These are phyloP conservation scores for Venturia nashicola DNA, from an alignment of 2,329 filamentous ascomycete species.

Conservation along the genomic window DNA sequence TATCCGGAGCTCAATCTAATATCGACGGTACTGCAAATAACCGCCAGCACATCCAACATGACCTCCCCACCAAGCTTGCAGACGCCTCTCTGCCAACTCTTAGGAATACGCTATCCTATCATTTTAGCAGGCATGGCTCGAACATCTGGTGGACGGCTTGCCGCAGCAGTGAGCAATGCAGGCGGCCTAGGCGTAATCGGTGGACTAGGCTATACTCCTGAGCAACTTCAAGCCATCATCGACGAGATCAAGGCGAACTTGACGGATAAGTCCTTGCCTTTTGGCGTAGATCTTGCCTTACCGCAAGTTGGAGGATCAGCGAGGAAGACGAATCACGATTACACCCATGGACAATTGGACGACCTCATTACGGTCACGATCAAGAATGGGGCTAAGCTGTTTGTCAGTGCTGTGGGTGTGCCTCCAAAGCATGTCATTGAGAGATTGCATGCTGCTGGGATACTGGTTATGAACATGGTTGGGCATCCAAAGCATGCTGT, in stretches of 20 bases:
- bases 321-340: slow-evolving; percentile 89
- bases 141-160: slow-evolving; percentile 64
- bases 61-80: slow-evolving; percentile 39
- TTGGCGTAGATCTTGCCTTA: slow-evolving; percentile 83
- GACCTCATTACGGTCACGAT: slow-evolving; percentile 81
- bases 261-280: slow-evolving; percentile 55
- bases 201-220: slow-evolving; percentile 58
- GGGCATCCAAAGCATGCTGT: slow-evolving; percentile 82
- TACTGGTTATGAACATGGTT: slow-evolving; percentile 95
- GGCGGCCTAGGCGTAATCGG: slow-evolving; percentile 63
- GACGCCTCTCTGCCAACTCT: slow-evolving; percentile 65
- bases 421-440: slow-evolving; percentile 64
- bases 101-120: slow-evolving; percentile 79
- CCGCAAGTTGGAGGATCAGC: slow-evolving; percentile 78
- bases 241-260: slow-evolving; percentile 74
- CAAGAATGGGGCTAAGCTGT: slow-evolving; percentile 68
- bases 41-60: slow-evolving; percentile 1
- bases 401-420: slow-evolving; percentile 80
- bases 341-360: slow-evolving; percentile 79
- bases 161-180: slow-evolving; percentile 78
- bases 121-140: slow-evolving; percentile 90
- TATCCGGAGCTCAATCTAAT: neutral
- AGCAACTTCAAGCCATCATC: slow-evolving; percentile 67
- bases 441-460: slow-evolving; percentile 63
- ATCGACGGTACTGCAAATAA: neutral